phyloP scores from a whole-genome alignment of 768 basidiomycete species.

The Boletus coccyginus region DNA sequence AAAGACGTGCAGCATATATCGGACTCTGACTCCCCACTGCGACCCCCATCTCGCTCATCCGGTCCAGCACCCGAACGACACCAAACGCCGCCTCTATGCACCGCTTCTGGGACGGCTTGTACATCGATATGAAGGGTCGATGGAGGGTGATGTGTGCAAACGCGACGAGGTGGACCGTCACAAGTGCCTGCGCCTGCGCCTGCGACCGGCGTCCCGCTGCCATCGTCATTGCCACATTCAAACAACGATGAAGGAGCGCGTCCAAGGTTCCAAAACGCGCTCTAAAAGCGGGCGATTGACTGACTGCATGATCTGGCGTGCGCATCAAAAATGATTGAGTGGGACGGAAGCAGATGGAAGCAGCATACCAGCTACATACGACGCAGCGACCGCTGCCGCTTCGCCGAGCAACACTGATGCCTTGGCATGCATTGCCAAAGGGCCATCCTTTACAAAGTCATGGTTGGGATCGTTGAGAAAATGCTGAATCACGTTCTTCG shows the following conservation, averaged over 20 bases:
- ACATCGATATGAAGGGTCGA: conserved; percentile 13
- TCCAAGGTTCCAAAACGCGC: conserved; percentile 46
- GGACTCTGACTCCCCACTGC: conserved; percentile 13
- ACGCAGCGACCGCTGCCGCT: conserved; percentile 27
- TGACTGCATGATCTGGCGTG: conserved; percentile 37
- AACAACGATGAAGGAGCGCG: conserved; percentile 38
- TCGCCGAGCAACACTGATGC: conserved; percentile 36
- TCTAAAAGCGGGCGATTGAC: conserved; percentile 43
- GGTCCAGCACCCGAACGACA: conserved; percentile 16
- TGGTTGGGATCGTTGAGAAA: conserved; percentile 18
- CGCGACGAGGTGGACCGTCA: conserved; percentile 20
- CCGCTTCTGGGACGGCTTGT: conserved; percentile 12
- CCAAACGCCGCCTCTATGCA: conserved; percentile 17
- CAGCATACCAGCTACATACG: conserved; percentile 28
- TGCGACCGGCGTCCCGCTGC: neutral
- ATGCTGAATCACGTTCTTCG: conserved; percentile 11
- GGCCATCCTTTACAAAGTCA: conserved; percentile 6
- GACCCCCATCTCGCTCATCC: neutral
- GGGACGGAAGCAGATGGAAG: neutral
- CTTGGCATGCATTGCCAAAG: conserved; percentile 23
- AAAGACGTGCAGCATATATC: conserved; percentile 14
- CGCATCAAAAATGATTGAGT: neutral
- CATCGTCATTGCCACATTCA: conserved; percentile 9
- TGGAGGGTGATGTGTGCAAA: conserved; percentile 28
- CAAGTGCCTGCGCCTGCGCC: conserved; percentile 1